Evolutionary conservation across 306 rosid species (phyloP).

Genomic region (Astragalus membranaceus): DNA sequence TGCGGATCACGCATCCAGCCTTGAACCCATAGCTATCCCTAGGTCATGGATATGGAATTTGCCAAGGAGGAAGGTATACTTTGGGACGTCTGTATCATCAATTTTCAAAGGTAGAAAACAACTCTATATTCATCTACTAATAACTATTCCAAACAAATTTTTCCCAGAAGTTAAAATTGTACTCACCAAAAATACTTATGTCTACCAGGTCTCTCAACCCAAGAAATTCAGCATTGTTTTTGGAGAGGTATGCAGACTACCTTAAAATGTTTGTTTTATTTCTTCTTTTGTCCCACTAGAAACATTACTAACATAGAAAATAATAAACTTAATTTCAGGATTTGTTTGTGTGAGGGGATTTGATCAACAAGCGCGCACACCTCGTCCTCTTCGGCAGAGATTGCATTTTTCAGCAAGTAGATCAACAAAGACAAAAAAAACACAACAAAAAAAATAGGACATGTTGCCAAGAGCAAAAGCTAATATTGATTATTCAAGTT

Average conservation of each 20-base stretch:
- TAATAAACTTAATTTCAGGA: constrained; percentile 46
- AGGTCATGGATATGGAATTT: constrained; percentile 87
- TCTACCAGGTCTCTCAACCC: constrained; percentile 66
- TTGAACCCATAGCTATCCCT: constrained; percentile 65
- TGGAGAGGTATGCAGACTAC: constrained; percentile 78
- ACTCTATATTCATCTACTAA: constrained; percentile 11
- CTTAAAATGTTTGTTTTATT: constrained; percentile 9
- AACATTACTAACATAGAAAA: not conserved
- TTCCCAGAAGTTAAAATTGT: not conserved
- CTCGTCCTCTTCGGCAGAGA: constrained; percentile 65
- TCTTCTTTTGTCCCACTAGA: not conserved
- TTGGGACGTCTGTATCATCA: constrained; percentile 77
- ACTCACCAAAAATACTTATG: constrained; percentile 24
- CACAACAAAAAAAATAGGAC: constrained; percentile 18
- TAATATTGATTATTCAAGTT: constrained; percentile 6
- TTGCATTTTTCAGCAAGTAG: constrained; percentile 56
- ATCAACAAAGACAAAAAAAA: constrained; percentile 30
- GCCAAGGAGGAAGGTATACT: constrained; percentile 73
- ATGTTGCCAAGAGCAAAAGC: constrained; percentile 13
- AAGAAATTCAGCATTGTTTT: constrained; percentile 82
- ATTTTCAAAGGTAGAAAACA: constrained; percentile 59
- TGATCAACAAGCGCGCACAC: constrained; percentile 53
- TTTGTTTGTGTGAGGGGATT: constrained; percentile 92
- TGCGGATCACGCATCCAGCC: constrained; percentile 76
- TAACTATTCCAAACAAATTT: constrained; percentile 10